These are phyloP conservation scores for Cicer chorassanicum DNA, from an alignment of 306 rosid genomes.

Conservation along the genomic window DNA sequence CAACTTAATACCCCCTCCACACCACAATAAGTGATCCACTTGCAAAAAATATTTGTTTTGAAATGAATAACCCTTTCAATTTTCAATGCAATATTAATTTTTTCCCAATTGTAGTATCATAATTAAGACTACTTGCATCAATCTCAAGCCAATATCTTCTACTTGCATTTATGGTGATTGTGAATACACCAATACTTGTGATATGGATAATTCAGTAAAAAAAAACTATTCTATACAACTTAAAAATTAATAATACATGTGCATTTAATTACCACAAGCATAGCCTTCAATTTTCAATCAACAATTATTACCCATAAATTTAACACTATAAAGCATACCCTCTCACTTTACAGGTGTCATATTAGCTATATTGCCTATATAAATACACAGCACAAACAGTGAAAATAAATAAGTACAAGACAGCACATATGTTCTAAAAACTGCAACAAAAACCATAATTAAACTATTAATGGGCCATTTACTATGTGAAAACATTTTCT, in stretches of 20 bases:
- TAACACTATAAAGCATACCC: not conserved
- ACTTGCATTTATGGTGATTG: too few relatives aligned
- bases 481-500: too few relatives aligned
- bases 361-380: not conserved
- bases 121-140: too few relatives aligned
- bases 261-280: not conserved
- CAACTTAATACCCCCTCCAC: too few relatives aligned
- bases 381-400: not conserved
- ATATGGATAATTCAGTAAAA: too few relatives aligned
- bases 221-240: not conserved
- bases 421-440: not conserved
- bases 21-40: too few relatives aligned
- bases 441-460: constrained; percentile 15
- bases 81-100: too few relatives aligned
- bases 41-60: too few relatives aligned
- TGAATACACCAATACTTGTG: too few relatives aligned
- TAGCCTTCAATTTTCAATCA: not conserved
- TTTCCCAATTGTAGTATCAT: too few relatives aligned
- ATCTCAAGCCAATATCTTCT: too few relatives aligned
- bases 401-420: not conserved
- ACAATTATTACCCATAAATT: not conserved
- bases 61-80: too few relatives aligned
- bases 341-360: not conserved
- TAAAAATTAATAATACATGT: not conserved
- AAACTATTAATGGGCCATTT: not conserved